A percentile compares a stretch with the other conserved stretches of the same genome.
phyloP scores from a whole-genome alignment of 495 filamentous ascomycete genomes.

The Neurospora terricola region DNA sequence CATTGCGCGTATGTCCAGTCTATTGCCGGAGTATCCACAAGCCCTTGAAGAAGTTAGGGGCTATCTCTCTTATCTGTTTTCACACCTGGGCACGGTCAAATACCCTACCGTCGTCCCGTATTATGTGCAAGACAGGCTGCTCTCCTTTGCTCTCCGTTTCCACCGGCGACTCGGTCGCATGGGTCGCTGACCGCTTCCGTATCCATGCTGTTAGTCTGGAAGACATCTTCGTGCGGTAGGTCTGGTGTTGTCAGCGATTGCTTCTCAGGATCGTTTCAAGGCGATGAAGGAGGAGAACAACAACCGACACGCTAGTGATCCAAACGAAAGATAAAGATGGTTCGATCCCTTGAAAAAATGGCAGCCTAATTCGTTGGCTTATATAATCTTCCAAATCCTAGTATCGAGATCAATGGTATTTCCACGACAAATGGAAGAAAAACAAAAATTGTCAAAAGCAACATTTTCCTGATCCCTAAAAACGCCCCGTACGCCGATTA shows the following conservation, averaged over 20 bases:
- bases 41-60: neutral
- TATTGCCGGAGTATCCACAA: too few species aligned
- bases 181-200: neutral
- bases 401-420: neutral
- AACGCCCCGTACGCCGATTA: neutral
- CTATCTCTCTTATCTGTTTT: neutral
- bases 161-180: neutral
- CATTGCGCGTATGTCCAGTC: too few species aligned
- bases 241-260: neutral
- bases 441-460: neutral
- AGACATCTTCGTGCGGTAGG: neutral
- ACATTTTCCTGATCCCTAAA: neutral
- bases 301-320: neutral
- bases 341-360: neutral
- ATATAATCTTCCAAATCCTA: neutral
- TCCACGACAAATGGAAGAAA: neutral
- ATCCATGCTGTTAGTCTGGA: neutral
- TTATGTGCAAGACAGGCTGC: neutral
- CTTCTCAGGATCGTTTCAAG: neutral
- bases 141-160: neutral
- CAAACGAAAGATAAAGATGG: neutral
- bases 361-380: neutral
- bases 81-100: too few species aligned
- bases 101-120: too few species aligned
- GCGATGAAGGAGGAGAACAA: neutral